These are phyloP conservation scores for Leccinum obscurum DNA, from an alignment of 768 basidiomycete species.

Conservation along the genomic window DNA sequence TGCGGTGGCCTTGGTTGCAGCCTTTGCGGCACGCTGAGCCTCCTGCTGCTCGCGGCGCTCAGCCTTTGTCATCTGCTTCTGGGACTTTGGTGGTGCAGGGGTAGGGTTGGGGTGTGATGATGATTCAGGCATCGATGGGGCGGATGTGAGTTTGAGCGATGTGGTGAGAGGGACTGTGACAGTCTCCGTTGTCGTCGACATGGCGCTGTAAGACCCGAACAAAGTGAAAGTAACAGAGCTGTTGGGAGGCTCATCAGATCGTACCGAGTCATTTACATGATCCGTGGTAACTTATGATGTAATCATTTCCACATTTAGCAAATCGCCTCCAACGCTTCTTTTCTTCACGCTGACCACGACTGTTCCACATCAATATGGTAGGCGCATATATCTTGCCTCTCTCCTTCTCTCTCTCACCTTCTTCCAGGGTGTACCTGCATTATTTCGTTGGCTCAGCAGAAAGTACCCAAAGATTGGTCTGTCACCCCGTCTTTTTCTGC, in stretches of 20 bases:
- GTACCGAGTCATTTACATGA: neutral
- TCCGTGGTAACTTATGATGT: constrained; percentile 24
- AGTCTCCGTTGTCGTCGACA: constrained; percentile 29
- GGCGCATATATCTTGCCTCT: neutral
- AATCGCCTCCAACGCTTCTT: neutral
- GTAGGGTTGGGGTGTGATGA: constrained; percentile 10
- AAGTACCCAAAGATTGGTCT: constrained; percentile 97
- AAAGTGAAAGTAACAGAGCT: no score
- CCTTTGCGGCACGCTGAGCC: constrained; percentile 78
- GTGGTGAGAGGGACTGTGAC: constrained; percentile 8
- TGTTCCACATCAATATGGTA: constrained; percentile 26
- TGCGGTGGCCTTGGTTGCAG: constrained; percentile 41
- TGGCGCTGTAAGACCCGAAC: constrained; percentile 1
- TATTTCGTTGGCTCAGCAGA: constrained; percentile 98
- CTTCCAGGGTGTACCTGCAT: constrained; percentile 89
- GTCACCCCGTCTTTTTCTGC: constrained; percentile 25
- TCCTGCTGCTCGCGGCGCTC: constrained; percentile 81
- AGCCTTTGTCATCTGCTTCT: constrained; percentile 78
- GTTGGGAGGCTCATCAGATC: neutral
- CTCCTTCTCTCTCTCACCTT: constrained; percentile 1
- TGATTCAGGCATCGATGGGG: constrained; percentile 3
- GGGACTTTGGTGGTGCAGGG: constrained; percentile 38
- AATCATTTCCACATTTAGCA: constrained; percentile 16
- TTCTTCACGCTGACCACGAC: neutral
- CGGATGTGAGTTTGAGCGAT: constrained; percentile 21